Percentiles rank a stretch among this genome's conserved stretches.
These are phyloP conservation scores for Pseudogymnoascus sp. DNA, from an alignment of 2,329 filamentous ascomycete species.

Conservation along the genomic window DNA sequence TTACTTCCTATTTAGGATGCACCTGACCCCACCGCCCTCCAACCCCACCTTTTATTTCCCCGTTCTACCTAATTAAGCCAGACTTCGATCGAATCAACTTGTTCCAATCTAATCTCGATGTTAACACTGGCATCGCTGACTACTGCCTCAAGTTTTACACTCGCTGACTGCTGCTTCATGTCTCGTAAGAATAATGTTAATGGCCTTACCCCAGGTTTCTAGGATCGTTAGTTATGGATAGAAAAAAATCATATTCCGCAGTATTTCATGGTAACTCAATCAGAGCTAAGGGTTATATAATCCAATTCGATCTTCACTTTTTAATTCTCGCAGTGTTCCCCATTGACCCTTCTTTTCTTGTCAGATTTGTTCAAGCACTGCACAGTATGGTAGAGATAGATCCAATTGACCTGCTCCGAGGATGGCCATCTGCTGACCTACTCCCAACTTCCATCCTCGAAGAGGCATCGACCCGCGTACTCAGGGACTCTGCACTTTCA, in stretches of 20 bases:
- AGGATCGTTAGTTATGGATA: background rate
- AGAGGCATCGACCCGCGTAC: slow-evolving; percentile 47
- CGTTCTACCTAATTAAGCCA: background rate
- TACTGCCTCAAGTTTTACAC: background rate
- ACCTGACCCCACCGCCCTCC: background rate
- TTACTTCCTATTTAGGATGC: background rate
- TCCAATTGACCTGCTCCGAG: slow-evolving; percentile 37
- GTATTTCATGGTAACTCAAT: background rate
- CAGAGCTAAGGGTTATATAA: background rate
- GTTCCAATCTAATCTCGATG: background rate
- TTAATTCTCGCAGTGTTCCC: background rate
- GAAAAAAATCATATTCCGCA: background rate
- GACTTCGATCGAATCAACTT: background rate
- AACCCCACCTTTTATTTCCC: background rate
- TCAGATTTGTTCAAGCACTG: background rate
- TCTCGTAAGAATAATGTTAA: background rate
- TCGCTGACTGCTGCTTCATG: background rate
- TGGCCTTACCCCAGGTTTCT: background rate
- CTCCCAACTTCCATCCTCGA: slow-evolving; percentile 52
- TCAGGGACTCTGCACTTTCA: slow-evolving; percentile 52
- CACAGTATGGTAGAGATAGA: slow-evolving; percentile 5
- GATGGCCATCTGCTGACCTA: slow-evolving; percentile 35
- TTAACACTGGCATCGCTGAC: background rate
- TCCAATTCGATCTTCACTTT: background rate
- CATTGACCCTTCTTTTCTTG: background rate